Evolutionary conservation across 345 rosid species (phyloP).

Genomic region (Microthlaspi erraticum): DNA sequence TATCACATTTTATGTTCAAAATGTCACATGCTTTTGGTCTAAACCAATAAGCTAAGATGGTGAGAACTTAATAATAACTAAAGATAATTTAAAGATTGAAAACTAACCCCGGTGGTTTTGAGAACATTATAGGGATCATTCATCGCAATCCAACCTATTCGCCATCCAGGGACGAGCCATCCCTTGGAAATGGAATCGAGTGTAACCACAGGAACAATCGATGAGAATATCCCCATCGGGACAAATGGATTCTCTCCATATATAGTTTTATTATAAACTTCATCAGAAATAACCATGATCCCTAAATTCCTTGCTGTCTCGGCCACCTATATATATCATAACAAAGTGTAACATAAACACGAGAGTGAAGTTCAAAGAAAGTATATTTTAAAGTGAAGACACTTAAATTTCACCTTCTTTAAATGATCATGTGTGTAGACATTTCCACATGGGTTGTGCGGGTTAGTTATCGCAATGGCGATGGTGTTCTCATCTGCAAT

Average conservation of each 20-base stretch:
- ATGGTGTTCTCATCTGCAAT: constrained; percentile 60
- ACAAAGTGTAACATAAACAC: background rate
- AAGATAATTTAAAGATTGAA: background rate
- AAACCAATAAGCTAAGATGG: too few species aligned
- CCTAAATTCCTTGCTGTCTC: constrained; percentile 59
- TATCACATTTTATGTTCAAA: background rate
- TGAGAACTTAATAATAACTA: background rate
- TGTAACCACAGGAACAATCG: constrained; percentile 57
- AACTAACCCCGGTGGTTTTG: constrained; percentile 46
- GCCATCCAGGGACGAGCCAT: constrained; percentile 68
- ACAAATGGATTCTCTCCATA: constrained; percentile 57
- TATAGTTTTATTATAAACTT: constrained; percentile 52
- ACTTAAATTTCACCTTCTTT: constrained; percentile 28
- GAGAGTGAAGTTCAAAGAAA: constrained; percentile 18
- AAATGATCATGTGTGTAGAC: constrained; percentile 51
- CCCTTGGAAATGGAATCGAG: constrained; percentile 66
- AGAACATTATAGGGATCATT: constrained; percentile 50
- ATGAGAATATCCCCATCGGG: constrained; percentile 56
- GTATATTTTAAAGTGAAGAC: background rate
- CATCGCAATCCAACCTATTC: constrained; percentile 59
- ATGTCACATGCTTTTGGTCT: background rate
- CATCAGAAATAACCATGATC: constrained; percentile 61
- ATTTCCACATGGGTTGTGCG: constrained; percentile 47
- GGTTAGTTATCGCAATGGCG: constrained; percentile 57
- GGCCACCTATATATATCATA: constrained; percentile 48